These are phyloP conservation scores for Physcomitrellopsis africana DNA, from an alignment of 225 moss, liverwort and hornwort genomes.

Conservation along the genomic window DNA sequence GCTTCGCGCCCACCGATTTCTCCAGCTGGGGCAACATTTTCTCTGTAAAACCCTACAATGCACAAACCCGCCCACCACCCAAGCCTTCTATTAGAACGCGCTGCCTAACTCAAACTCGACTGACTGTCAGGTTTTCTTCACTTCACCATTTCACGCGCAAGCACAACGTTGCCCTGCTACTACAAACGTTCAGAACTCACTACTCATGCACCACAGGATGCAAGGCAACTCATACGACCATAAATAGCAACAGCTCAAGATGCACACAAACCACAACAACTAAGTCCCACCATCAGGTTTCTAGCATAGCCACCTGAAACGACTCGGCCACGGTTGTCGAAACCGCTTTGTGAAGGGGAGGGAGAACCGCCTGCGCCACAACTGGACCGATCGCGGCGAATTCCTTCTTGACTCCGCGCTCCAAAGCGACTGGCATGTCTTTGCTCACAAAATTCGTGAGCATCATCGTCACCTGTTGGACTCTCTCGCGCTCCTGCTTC, in stretches of 20 bases:
- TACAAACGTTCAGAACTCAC: constrained; percentile 6
- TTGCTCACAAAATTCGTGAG: constrained; percentile 83
- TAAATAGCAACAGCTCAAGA: not conserved
- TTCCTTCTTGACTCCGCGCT: constrained; percentile 92
- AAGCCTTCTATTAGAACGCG: constrained; percentile 9
- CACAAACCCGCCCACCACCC: constrained; percentile 29
- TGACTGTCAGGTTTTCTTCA: not conserved
- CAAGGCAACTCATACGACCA: not conserved
- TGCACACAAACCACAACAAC: not conserved
- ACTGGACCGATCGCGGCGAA: constrained; percentile 74
- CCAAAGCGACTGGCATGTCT: constrained; percentile 86
- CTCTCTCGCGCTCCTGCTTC: constrained; percentile 86
- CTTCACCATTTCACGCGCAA: not conserved
- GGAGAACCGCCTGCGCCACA: constrained; percentile 77
- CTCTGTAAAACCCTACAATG: constrained; percentile 78
- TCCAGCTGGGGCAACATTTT: constrained; percentile 88
- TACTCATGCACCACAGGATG: not conserved
- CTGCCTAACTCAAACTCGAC: constrained; percentile 16
- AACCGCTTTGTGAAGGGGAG: constrained; percentile 80
- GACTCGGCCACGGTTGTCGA: constrained; percentile 75
- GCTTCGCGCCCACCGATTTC: constrained; percentile 78
- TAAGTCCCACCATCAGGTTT: not conserved
- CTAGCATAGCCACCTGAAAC: constrained; percentile 64
- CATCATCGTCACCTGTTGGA: constrained; percentile 79
- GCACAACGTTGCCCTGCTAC: constrained; percentile 5